phyloP scores from a whole-genome alignment of 495 filamentous ascomycete genomes.

The Margaritispora aquatica region DNA sequence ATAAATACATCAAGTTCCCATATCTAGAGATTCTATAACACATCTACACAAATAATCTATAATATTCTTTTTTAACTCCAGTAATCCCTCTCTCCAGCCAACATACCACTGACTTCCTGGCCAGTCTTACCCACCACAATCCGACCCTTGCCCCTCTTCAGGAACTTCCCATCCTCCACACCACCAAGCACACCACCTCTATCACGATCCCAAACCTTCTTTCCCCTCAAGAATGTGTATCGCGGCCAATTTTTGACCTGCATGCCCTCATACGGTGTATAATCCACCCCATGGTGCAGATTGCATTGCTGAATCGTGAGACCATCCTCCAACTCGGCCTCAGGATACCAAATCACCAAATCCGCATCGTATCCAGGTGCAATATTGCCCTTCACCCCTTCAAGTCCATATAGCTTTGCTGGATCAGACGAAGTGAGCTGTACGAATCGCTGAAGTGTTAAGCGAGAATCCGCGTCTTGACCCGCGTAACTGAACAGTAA shows the following conservation, averaged over 20 bases:
- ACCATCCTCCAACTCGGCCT: conserved; percentile 14
- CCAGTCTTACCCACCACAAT: conserved; percentile 18
- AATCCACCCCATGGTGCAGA: conserved; percentile 30
- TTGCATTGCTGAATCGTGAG: conserved; percentile 21
- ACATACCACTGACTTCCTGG: conserved; percentile 12
- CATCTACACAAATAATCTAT: no score
- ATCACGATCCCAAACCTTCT: conserved; percentile 30
- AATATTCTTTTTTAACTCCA: no score
- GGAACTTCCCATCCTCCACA: conserved; percentile 25
- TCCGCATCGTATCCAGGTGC: conserved; percentile 43
- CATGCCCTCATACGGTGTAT: conserved; percentile 32
- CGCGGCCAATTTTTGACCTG: conserved; percentile 30
- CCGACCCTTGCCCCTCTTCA: conserved; percentile 19
- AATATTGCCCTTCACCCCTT: conserved; percentile 40
- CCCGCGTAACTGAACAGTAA: conserved; percentile 32
- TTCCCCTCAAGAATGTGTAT: conserved; percentile 27
- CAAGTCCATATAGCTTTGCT: conserved; percentile 49
- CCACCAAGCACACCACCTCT: conserved; percentile 21
- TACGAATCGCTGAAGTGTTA: conserved; percentile 45
- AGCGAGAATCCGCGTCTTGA: conserved; percentile 19
- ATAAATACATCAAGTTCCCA: neutral
- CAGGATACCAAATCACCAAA: conserved; percentile 38
- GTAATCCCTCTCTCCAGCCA: conserved; percentile 10
- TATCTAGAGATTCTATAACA: neutral
- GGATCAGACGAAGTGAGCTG: conserved; percentile 47